Base-by-base conservation (phyloP, 306 rosid genomes). In the Quercus engelmannii region DNA sequence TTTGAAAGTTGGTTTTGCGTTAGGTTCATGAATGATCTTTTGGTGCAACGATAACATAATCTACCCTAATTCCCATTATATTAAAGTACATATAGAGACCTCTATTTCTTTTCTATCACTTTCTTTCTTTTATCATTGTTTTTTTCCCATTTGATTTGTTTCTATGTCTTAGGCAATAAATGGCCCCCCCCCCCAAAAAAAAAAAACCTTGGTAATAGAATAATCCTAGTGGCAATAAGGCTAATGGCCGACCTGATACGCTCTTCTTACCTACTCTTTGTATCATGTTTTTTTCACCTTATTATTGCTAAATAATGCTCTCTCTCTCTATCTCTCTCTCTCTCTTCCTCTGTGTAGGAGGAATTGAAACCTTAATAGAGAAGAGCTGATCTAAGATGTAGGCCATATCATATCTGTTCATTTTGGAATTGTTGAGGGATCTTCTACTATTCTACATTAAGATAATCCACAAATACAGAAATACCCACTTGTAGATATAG, bases 181-280 rank as follows among this genome's bases (percentile, higher is more conserved):
- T 38, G 11, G 46, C 46, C 46, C 46, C 10, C 2, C 11, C 11
- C 11, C 0, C 2, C 2, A 38, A 38, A 38, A 38, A 38, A 38
- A 7, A 38, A 6, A 38, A 33, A 38, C 10, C 46, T 38, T 38
- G 46, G 11, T 0, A 38, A 82, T 84, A 73, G 80, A 84, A 82
- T 82, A 88, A 82, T 64, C 69, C 69, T 69, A 84, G 86, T 82
- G 90, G 87, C 38, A 65, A 64, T 7, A 74, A 78, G 75, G 58
- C 51, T 58, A 68, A 84, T 86, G 87, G 88, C 92, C 87, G 87
- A 89, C 92, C 86, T 82, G 88, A 84, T 86, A 82, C 78, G 79
- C 79, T 83, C 80, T 75, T 80, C 87, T 80, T 77, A 89, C 90
- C 92, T 87, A 85, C 89, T 81, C 80, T 78, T 65, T 20, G 9